Conservation (phyloP, 2,329 filamentous ascomycete genomes). For the Pseudogymnoascus sp. region DNA sequence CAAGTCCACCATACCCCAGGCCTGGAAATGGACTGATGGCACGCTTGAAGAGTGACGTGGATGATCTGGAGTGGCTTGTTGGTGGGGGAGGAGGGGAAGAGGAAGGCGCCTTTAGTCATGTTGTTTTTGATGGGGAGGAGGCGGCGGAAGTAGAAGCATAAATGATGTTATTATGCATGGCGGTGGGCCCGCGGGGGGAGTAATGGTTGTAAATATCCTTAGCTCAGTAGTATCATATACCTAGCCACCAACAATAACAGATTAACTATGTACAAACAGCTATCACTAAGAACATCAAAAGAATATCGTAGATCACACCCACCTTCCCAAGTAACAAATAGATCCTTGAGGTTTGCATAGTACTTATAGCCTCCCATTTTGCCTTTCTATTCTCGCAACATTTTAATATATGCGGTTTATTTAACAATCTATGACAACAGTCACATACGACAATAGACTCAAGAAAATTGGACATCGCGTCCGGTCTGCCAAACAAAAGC, state of each 20-base stretch:
- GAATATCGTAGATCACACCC: background rate
- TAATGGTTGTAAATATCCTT: background rate
- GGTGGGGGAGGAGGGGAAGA: slow-evolving; percentile 42
- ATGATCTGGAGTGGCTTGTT: slow-evolving; percentile 53
- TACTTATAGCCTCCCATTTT: too few species aligned
- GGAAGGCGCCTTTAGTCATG: slow-evolving; percentile 27
- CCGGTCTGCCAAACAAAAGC: too few species aligned
- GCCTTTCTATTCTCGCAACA: too few species aligned
- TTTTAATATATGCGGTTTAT: too few species aligned
- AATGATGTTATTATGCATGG: background rate
- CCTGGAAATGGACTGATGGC: slow-evolving; percentile 50
- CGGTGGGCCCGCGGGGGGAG: background rate
- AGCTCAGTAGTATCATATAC: background rate
- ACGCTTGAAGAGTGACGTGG: slow-evolving; percentile 44
- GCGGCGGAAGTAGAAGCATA: background rate
- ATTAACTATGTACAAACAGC: background rate
- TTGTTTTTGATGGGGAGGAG: slow-evolving; percentile 19
- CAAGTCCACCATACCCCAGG: slow-evolving; percentile 53
- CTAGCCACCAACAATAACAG: background rate
- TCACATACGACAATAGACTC: too few species aligned
- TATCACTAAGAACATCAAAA: background rate
- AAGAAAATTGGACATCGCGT: too few species aligned
- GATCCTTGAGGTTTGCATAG: too few species aligned
- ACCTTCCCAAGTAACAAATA: background rate
- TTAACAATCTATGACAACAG: too few species aligned